phyloP scores from a whole-genome alignment of 257 asterid genomes.

The Dorcoceras hygrometricum region DNA sequence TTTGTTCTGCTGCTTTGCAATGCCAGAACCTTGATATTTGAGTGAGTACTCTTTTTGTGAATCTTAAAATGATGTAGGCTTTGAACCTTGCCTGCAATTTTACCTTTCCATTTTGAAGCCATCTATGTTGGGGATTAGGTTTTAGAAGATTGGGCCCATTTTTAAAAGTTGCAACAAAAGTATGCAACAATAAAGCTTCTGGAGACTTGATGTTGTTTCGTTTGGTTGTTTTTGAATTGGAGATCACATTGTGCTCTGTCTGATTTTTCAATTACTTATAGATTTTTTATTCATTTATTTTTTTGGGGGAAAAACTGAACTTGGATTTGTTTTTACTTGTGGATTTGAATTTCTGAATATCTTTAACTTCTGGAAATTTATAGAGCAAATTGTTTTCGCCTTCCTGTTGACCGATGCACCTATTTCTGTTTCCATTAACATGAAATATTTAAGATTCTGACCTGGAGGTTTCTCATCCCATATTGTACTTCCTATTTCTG shows the following conservation, averaged over 20 bases:
- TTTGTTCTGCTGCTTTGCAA: not conserved
- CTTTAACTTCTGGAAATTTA: not conserved
- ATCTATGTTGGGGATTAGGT: not conserved
- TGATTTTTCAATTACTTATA: not conserved
- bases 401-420: not conserved
- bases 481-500: not conserved
- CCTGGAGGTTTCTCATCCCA: conserved; percentile 6
- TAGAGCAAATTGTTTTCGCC: not conserved
- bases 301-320: not conserved
- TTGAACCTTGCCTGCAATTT: not conserved
- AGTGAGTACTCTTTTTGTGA: not conserved
- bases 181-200: not conserved
- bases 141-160: too few relatives aligned
- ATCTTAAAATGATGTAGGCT: not conserved
- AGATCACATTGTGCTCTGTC: not conserved
- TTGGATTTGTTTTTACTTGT: not conserved
- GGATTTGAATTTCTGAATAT: not conserved
- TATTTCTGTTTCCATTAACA: not conserved
- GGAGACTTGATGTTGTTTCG: not conserved
- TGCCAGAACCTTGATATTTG: not conserved
- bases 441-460: conserved; percentile 2
- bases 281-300: not conserved
- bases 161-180: not conserved
- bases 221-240: not conserved
- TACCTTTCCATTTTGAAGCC: not conserved